Conservation (phyloP, 2,329 filamentous ascomycete genomes). For the Endocalyx cinctus region DNA sequence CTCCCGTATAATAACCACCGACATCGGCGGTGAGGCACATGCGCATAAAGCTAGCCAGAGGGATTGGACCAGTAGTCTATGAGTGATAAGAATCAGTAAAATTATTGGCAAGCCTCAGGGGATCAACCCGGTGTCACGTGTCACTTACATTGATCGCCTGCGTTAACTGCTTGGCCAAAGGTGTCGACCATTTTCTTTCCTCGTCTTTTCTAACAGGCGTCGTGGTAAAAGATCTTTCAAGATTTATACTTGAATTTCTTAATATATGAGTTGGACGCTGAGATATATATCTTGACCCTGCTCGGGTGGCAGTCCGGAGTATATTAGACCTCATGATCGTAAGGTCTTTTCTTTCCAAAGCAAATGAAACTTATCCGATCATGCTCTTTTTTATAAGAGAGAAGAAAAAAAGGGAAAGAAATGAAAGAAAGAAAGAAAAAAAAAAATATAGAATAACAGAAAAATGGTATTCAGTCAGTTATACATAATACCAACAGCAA, state of each 20-base stretch:
- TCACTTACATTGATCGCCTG: slow-evolving; percentile 74
- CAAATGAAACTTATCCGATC: too few species aligned
- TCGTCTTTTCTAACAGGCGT: slow-evolving; percentile 24
- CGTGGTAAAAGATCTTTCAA: slow-evolving; percentile 22
- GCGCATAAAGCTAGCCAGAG: slow-evolving; percentile 93
- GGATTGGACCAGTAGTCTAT: slow-evolving; percentile 76
- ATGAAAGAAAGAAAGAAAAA: too few species aligned
- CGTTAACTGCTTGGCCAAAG: slow-evolving; percentile 79
- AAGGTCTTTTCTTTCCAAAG: too few species aligned
- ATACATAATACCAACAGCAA: too few species aligned
- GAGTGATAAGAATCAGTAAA: too few species aligned
- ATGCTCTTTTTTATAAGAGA: too few species aligned
- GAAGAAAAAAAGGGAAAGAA: too few species aligned
- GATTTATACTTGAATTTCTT: slow-evolving; percentile 11
- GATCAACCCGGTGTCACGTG: neutral
- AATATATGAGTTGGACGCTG: slow-evolving; percentile 10
- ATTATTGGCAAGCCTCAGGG: slow-evolving; percentile 14
- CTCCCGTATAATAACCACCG: slow-evolving; percentile 89
- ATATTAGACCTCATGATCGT: slow-evolving; percentile 22
- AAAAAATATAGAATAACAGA: too few species aligned
- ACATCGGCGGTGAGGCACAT: slow-evolving; percentile 91
- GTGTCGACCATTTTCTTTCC: slow-evolving; percentile 79
- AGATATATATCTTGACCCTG: slow-evolving; percentile 17
- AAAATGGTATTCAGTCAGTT: too few species aligned
- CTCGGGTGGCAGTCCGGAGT: slow-evolving; percentile 14